Evolutionary conservation across 495 filamentous ascomycete genomes (phyloP).

Genomic region (Penicillium argentinense): DNA sequence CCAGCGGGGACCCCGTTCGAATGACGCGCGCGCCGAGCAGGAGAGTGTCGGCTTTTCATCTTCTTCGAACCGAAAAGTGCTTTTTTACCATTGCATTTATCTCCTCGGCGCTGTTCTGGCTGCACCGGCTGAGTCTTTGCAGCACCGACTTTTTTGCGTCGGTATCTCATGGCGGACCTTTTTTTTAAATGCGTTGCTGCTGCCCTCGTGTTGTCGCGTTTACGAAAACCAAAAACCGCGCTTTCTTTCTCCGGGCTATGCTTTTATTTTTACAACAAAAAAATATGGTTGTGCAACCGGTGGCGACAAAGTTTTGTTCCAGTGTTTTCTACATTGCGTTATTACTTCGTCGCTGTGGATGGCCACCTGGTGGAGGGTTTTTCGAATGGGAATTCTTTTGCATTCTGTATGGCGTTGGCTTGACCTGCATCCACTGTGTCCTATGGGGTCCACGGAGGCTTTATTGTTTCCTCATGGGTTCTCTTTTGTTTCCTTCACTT

Average conservation of each 20-base stretch:
- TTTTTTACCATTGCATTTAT: slow-evolving; percentile 44
- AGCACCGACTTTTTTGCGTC: slow-evolving; percentile 52
- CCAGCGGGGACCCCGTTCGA: slow-evolving; percentile 41
- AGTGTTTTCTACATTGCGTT: slow-evolving; percentile 17
- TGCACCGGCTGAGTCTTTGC: slow-evolving; percentile 43
- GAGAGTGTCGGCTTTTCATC: slow-evolving; percentile 38
- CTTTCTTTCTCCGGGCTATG: slow-evolving; percentile 37
- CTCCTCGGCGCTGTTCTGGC: slow-evolving; percentile 44
- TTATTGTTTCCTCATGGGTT: slow-evolving; percentile 27
- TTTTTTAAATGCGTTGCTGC: slow-evolving; percentile 34
- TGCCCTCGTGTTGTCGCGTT: slow-evolving; percentile 18
- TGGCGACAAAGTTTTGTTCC: slow-evolving; percentile 12
- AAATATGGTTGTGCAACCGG: slow-evolving; percentile 23
- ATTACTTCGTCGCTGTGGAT: slow-evolving; percentile 12
- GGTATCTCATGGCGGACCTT: slow-evolving; percentile 52
- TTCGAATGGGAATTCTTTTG: slow-evolving; percentile 41
- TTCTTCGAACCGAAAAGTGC: slow-evolving; percentile 41
- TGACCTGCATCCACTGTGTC: slow-evolving; percentile 47
- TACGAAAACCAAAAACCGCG: slow-evolving; percentile 19
- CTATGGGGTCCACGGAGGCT: slow-evolving; percentile 42
- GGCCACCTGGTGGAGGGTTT: slow-evolving; percentile 11
- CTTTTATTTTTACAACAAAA: not conserved
- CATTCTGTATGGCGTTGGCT: slow-evolving; percentile 54
- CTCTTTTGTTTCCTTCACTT: slow-evolving; percentile 33
- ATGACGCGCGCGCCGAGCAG: slow-evolving; percentile 43